A percentile compares a stretch with the other conserved stretches of the same genome.
These are phyloP conservation scores for Macrolepiota dolichaula DNA, from an alignment of 768 basidiomycete species.

Conservation along the genomic window DNA sequence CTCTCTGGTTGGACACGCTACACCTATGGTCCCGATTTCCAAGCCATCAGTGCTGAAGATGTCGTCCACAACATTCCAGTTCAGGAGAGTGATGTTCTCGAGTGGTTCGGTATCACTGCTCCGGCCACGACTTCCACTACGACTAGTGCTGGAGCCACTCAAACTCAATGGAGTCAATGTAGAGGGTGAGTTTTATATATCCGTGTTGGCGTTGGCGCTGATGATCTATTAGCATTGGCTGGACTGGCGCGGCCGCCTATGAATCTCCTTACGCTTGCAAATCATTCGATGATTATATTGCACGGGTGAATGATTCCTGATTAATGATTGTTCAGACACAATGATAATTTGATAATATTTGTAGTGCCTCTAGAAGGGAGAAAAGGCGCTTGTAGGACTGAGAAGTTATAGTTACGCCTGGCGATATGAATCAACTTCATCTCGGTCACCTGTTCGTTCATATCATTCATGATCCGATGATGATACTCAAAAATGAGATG, in stretches of 20 bases:
- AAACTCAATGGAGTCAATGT: constrained; percentile 27
- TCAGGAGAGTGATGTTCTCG: constrained; percentile 43
- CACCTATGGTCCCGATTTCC: constrained; percentile 46
- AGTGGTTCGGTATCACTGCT: constrained; percentile 43
- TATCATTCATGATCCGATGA: not conserved
- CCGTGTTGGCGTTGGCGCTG: not conserved
- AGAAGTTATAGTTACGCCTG: not conserved
- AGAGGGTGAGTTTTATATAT: constrained; percentile 20
- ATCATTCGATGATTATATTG: not conserved
- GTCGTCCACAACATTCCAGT: constrained; percentile 51
- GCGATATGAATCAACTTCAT: not conserved
- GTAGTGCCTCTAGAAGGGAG: not conserved
- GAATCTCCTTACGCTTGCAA: not conserved
- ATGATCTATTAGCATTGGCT: not conserved
- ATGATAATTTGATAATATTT: not conserved
- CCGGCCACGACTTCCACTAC: constrained; percentile 14
- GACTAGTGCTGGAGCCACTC: constrained; percentile 16
- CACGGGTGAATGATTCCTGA: not conserved
- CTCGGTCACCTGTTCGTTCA: not conserved
- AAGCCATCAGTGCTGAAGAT: constrained; percentile 42
- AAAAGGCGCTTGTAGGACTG: not conserved
- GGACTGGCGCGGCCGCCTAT: not conserved
- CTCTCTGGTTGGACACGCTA: constrained; percentile 43
- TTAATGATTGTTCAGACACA: not conserved
- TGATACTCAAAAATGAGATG: no score